Evolutionary conservation across 192 early-diverging fungal species (phyloP), one percentile per base, ranked within the genome.

Genomic region (Coemansia sp.): DNA sequence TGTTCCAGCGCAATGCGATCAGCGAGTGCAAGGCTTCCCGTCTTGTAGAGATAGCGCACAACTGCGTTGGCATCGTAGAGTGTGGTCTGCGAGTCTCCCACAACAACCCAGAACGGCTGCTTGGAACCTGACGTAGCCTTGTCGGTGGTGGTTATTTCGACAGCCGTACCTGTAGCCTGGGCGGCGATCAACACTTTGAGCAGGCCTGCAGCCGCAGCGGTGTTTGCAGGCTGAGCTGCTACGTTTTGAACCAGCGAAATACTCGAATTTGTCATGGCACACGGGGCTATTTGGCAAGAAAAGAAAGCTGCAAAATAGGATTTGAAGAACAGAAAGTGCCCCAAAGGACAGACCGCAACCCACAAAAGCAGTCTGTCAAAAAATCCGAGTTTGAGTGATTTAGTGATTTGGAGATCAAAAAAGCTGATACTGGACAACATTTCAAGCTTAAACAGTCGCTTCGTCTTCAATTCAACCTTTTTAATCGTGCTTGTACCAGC

Each of bases 1-100:
- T 67, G 69, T 67, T 82, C 79, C 27, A 71, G 22, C n/a, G 60
- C 64, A 14, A 77, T 43, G 12, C 59, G 65, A 32, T 77, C 66
- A 50, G 53, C 38, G 23, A 70, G 57, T 0, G 79, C 29, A 22
- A 66, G 79, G 24, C 52, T 48, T 25, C 61, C 67, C 12, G 56
- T 45, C 51, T 51, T 59, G 59, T 65, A 77, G 39, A 76, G 70
- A 39, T 68, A 73, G 66, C 69, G 79, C 6, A 83, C 75, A 45
- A 65, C 64, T 19, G 82, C 82, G 59, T 83, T 83, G 53, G 72
- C 72, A 27, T 83, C 75, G 54, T 72, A 83, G 27, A 83, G 53
- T 25, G 39, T 66, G 15, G 69, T 66, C 52, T 66, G 60, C 35
- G 62, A 10, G 21, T 64, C 66, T 43, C 58, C 56, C 24, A 67